Conservation (phyloP, 75 land plant genomes). For the Cunninghamia lanceolata region DNA sequence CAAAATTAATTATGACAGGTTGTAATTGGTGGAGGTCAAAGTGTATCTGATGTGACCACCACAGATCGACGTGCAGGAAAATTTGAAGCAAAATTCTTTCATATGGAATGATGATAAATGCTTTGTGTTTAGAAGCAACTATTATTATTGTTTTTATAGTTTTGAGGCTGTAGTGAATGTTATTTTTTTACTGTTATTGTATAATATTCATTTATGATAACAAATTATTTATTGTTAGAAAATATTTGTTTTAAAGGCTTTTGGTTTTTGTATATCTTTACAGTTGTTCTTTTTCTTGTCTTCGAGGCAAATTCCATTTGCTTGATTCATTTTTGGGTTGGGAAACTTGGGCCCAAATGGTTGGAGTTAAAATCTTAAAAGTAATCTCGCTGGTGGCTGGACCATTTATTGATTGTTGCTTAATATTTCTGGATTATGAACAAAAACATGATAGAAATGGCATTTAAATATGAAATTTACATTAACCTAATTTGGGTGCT, state of each 20-base stretch:
- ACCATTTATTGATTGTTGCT: too few species aligned
- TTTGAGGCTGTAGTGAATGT: background rate
- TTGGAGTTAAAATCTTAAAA: background rate
- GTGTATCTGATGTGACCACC: slow-evolving; percentile 84
- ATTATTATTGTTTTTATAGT: background rate
- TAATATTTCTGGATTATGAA: background rate
- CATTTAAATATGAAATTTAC: too few species aligned
- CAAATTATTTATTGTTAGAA: slow-evolving; percentile 4
- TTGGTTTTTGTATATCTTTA: background rate
- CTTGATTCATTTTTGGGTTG: background rate
- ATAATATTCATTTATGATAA: slow-evolving; percentile 6
- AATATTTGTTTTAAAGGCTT: background rate
- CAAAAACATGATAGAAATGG: too few species aligned
- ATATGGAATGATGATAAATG: slow-evolving; percentile 28
- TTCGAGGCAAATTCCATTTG: background rate
- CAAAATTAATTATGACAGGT: slow-evolving; percentile 42
- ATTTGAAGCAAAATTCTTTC: slow-evolving; percentile 93
- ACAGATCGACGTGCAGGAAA: slow-evolving; percentile 96
- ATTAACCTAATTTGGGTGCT: too few species aligned
- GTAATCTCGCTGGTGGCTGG: too few species aligned
- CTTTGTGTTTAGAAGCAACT: background rate
- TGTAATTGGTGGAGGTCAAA: slow-evolving; percentile 98
- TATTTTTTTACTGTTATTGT: background rate
- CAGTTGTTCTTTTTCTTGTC: background rate
- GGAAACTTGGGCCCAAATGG: background rate